Evolutionary conservation across 345 rosid species (phyloP).

Genomic region (Acer yangbiense): DNA sequence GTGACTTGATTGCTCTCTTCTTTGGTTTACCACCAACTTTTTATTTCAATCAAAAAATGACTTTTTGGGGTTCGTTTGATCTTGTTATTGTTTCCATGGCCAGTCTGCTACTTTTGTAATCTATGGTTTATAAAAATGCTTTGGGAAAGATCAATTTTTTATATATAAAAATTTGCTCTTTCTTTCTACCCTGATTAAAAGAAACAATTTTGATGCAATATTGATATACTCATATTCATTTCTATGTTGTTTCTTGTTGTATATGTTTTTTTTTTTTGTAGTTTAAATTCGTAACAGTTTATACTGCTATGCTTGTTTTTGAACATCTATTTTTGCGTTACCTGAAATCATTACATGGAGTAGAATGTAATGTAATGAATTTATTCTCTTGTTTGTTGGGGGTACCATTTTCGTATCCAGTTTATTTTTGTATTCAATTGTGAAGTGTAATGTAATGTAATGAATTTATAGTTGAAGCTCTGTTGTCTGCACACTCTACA

Average conservation of each 20-base stretch:
- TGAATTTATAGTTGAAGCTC: slow-evolving; percentile 1
- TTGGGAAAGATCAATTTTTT: background rate
- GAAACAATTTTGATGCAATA: no score
- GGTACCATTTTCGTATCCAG: no score
- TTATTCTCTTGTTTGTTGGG: background rate
- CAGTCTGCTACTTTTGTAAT: background rate
- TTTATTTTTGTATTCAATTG: background rate
- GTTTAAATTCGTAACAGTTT: background rate
- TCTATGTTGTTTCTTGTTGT: background rate
- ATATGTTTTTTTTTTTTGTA: background rate
- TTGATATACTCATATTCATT: background rate
- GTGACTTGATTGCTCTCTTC: background rate
- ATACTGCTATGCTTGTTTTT: background rate
- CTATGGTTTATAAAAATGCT: background rate
- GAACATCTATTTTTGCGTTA: background rate
- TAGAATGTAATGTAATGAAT: background rate
- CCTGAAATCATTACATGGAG: background rate
- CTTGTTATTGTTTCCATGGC: background rate
- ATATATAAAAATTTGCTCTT: no score
- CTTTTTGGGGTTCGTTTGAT: background rate
- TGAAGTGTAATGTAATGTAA: background rate
- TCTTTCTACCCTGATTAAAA: no score
- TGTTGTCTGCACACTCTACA: background rate
- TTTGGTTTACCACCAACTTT: background rate
- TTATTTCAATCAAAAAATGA: background rate